A percentile compares a stretch with the other conserved stretches of the same genome.
phyloP scores from a whole-genome alignment of 1,284 basidiomycete genomes.

The Sporisorium exsertum region DNA sequence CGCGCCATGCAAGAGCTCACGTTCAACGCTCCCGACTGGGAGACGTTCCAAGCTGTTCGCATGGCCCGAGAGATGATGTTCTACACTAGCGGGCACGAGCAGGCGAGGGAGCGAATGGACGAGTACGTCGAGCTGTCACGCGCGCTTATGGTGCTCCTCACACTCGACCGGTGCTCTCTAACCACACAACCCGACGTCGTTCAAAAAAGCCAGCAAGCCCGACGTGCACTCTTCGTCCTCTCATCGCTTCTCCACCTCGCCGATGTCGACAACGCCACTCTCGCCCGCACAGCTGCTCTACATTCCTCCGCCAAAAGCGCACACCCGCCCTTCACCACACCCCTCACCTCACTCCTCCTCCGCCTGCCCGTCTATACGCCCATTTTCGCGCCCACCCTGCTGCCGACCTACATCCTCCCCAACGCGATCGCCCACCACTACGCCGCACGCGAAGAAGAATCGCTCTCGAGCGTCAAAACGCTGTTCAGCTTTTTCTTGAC shows the following conservation, averaged over 20 bases:
- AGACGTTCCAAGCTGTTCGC: constrained; percentile 83
- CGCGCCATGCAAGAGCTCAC: constrained; percentile 79
- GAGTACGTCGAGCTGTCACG: constrained; percentile 34
- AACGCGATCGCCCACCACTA: constrained; percentile 33
- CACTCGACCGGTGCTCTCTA: constrained; percentile 1
- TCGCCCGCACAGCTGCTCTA: not conserved
- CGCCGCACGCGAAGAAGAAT: constrained; percentile 43
- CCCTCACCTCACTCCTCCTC: constrained; percentile 15
- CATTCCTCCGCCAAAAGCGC: not conserved
- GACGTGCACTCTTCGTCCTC: constrained; percentile 28
- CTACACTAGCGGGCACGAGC: constrained; percentile 62
- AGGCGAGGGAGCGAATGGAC: constrained; percentile 13
- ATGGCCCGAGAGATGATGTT: constrained; percentile 91
- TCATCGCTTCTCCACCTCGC: constrained; percentile 24
- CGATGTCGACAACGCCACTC: constrained; percentile 21
- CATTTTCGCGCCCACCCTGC: constrained; percentile 26
- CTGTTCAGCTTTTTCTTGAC: constrained; percentile 38
- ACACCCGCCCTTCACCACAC: not conserved
- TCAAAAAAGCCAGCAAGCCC: constrained; percentile 11
- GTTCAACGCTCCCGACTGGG: constrained; percentile 94
- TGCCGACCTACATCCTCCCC: constrained; percentile 43
- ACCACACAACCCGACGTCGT: not conserved
- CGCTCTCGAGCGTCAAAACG: constrained; percentile 39
- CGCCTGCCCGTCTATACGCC: constrained; percentile 33
- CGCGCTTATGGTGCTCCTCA: constrained; percentile 20